phyloP scores from a whole-genome alignment of 1,284 basidiomycete species.

The Naganishia cerealis region DNA sequence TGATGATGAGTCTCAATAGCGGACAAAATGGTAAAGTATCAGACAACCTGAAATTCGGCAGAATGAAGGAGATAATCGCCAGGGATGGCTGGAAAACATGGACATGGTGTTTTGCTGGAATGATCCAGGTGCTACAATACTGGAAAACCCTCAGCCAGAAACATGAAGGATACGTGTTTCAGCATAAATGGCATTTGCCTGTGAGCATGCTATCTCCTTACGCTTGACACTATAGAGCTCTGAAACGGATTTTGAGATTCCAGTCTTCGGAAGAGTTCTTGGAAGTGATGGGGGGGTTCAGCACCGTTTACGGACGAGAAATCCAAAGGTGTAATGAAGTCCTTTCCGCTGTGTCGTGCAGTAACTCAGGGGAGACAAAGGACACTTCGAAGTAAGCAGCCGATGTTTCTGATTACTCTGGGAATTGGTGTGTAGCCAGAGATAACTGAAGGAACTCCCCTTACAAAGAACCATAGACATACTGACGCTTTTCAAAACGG shows the following conservation, averaged over 20 bases:
- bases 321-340: conserved; percentile 15
- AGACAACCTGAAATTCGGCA: conserved; percentile 18
- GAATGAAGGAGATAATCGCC: conserved; percentile 74
- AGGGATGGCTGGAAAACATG: conserved; percentile 69
- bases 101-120: conserved; percentile 21
- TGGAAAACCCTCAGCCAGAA: conserved; percentile 8
- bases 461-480: not conserved
- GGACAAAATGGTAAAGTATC: conserved; percentile 16
- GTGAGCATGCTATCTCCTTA: not conserved
- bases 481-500: not conserved
- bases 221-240: not conserved
- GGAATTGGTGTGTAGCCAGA: not conserved
- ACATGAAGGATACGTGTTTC: not conserved
- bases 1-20: conserved; percentile 18
- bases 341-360: not conserved
- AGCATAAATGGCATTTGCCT: conserved; percentile 6
- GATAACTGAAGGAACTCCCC: not conserved
- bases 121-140: conserved; percentile 9
- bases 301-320: not conserved
- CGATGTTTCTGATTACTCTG: not conserved
- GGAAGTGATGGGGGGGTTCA: conserved; percentile 1
- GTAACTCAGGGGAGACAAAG: not conserved
- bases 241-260: not conserved
- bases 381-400: not conserved
- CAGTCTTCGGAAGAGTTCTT: conserved; percentile 1